Percentiles rank a stretch among this genome's conserved stretches.
phyloP scores from a whole-genome alignment of 306 rosid species.

The Citrullus mucosospermus region DNA sequence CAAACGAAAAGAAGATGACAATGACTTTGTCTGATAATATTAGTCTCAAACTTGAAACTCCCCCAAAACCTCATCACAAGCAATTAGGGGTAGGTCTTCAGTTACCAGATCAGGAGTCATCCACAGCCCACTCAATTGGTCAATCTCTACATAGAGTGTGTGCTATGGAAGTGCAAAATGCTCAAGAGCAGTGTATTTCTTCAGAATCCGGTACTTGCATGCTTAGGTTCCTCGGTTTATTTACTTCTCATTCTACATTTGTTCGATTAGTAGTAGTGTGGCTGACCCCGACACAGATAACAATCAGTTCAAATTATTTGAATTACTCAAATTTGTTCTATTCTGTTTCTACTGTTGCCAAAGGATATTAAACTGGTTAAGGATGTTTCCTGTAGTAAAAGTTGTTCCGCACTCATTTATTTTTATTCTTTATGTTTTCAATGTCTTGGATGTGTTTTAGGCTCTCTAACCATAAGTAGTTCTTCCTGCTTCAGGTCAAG shows the following conservation, averaged over 20 bases:
- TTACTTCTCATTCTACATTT: not conserved
- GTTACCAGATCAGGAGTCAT: conserved; percentile 14
- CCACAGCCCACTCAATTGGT: conserved; percentile 9
- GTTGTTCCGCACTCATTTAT: not conserved
- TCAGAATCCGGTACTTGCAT: conserved; percentile 29
- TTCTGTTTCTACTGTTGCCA: not conserved
- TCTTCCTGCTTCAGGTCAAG: conserved; percentile 23
- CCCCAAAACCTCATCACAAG: conserved; percentile 8
- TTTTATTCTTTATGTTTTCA: not conserved
- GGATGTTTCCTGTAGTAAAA: not conserved
- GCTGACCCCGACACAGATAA: not conserved
- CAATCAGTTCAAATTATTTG: not conserved
- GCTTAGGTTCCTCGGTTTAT: not conserved
- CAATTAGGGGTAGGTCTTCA: conserved; percentile 13
- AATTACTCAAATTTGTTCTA: not conserved
- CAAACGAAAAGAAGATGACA: conserved; percentile 11
- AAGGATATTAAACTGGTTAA: not conserved
- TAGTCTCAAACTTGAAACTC: conserved; percentile 8
- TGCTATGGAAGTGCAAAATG: conserved; percentile 14
- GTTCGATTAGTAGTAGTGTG: not conserved
- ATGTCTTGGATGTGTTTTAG: not conserved
- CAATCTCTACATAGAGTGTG: conserved; percentile 13
- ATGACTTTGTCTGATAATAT: conserved; percentile 8
- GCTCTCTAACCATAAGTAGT: not conserved
- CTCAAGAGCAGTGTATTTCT: conserved; percentile 24